These are phyloP conservation scores for Fusarium robinianum DNA, from an alignment of 2,329 filamentous ascomycete genomes.

Conservation along the genomic window DNA sequence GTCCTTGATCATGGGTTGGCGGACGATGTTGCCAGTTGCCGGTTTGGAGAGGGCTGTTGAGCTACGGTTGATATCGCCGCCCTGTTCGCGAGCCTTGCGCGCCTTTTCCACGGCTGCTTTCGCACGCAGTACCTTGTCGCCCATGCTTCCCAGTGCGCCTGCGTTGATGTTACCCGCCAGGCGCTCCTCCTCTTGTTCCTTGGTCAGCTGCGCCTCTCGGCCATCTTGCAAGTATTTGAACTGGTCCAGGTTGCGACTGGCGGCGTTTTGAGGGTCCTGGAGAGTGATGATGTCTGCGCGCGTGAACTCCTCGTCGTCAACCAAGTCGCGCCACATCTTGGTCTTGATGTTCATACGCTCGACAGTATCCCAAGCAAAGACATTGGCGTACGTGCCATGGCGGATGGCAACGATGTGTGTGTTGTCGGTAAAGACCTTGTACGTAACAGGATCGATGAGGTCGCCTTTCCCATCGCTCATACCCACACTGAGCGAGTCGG, in stretches of 20 bases:
- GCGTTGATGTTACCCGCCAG: slow-evolving; percentile 75
- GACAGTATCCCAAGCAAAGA: slow-evolving; percentile 95
- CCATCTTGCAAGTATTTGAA: slow-evolving; percentile 93
- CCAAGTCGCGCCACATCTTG: slow-evolving; percentile 91
- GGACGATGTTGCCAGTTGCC: slow-evolving; percentile 28
- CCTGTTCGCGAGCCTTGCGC: slow-evolving; percentile 70
- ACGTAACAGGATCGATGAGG: slow-evolving; percentile 94
- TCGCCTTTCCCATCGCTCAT: slow-evolving; percentile 67
- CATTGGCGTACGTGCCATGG: slow-evolving; percentile 83
- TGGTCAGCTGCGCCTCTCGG: slow-evolving; percentile 66
- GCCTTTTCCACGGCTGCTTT: slow-evolving; percentile 94
- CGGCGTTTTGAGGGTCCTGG: slow-evolving; percentile 92
- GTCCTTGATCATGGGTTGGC: slow-evolving; percentile 52
- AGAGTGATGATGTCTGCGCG: slow-evolving; percentile 93
- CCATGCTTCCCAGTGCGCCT: slow-evolving; percentile 75
- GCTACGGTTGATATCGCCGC: slow-evolving; percentile 61
- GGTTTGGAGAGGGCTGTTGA: slow-evolving; percentile 50
- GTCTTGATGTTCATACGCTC: slow-evolving; percentile 95
- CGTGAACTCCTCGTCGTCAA: slow-evolving; percentile 84
- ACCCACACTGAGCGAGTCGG: slow-evolving; percentile 53
- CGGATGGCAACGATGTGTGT: slow-evolving; percentile 92
- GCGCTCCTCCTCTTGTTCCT: slow-evolving; percentile 70
- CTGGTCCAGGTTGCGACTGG: slow-evolving; percentile 77
- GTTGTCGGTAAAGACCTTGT: slow-evolving; percentile 97
- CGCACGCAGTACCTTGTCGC: slow-evolving; percentile 83